Conservation (phyloP, 371 early-diverging fungal species). For the Thermomucor indicae-seudaticae region DNA sequence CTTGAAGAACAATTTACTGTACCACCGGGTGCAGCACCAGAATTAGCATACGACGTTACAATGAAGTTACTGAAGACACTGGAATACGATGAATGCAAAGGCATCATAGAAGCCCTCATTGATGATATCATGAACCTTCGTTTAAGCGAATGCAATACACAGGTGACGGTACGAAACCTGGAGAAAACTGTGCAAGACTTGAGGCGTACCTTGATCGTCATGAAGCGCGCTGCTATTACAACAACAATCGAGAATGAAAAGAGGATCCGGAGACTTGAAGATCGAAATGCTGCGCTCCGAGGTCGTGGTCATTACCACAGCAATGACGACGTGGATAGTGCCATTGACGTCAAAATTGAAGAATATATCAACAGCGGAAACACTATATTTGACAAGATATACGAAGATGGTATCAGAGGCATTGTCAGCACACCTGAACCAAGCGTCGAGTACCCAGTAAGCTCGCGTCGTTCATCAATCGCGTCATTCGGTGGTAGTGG, state of each 20-base stretch:
- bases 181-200: slow-evolving; percentile 73
- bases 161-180: slow-evolving; percentile 51
- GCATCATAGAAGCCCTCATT: slow-evolving; percentile 66
- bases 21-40: slow-evolving; percentile 51
- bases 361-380: slow-evolving; percentile 40
- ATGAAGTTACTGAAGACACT: slow-evolving; percentile 63
- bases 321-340: slow-evolving; percentile 16
- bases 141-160: slow-evolving; percentile 55
- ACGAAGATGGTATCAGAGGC: slow-evolving; percentile 53
- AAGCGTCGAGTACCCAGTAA: slow-evolving; percentile 7
- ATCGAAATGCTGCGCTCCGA: background rate
- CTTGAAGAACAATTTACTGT: slow-evolving; percentile 52
- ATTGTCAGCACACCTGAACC: slow-evolving; percentile 20
- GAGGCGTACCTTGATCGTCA: slow-evolving; percentile 65
- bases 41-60: slow-evolving; percentile 56
- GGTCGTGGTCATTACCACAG: background rate
- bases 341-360: slow-evolving; percentile 26
- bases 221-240: slow-evolving; percentile 73
- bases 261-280: slow-evolving; percentile 58
- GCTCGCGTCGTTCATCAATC: slow-evolving; percentile 12
- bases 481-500: slow-evolving; percentile 5
- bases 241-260: slow-evolving; percentile 73
- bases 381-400: slow-evolving; percentile 56
- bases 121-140: slow-evolving; percentile 78
- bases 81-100: slow-evolving; percentile 65